A percentile compares a stretch with the other conserved stretches of the same genome.
These are phyloP conservation scores for Ganoderma multipileum DNA, from an alignment of 1,284 basidiomycete genomes.

Conservation along the genomic window DNA sequence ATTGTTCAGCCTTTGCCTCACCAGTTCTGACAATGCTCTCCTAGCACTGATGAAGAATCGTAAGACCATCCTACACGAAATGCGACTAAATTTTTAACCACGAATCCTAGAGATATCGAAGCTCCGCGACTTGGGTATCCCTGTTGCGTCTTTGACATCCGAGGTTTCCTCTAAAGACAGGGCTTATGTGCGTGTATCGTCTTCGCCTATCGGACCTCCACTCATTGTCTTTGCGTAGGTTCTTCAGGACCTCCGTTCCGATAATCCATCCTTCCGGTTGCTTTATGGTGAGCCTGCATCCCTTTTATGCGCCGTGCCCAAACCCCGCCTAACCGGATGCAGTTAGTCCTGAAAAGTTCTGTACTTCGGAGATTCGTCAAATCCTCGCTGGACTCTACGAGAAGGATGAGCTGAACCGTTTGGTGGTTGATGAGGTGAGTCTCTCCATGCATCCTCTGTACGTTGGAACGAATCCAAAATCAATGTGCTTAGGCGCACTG, in stretches of 20 bases:
- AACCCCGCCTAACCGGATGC: neutral
- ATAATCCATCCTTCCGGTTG: slow-evolving; percentile 65
- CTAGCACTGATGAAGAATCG: slow-evolving; percentile 89
- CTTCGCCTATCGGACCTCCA: neutral
- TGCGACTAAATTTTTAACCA: neutral
- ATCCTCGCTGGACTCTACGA: slow-evolving; percentile 59
- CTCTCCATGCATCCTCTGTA: neutral
- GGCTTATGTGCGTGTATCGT: slow-evolving; percentile 47
- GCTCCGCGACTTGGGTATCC: slow-evolving; percentile 60
- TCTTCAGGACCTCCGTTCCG: slow-evolving; percentile 64
- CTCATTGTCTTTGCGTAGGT: slow-evolving; percentile 52
- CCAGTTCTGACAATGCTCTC: neutral
- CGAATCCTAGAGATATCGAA: slow-evolving; percentile 68
- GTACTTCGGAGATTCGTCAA: slow-evolving; percentile 57
- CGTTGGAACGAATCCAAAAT: neutral
- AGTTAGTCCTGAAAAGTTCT: slow-evolving; percentile 82
- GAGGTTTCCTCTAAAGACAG: slow-evolving; percentile 58
- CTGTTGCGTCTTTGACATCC: slow-evolving; percentile 72
- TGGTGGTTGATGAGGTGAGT: slow-evolving; percentile 82
- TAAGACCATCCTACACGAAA: slow-evolving; percentile 39
- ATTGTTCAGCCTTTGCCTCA: slow-evolving; percentile 2
- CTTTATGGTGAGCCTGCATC: slow-evolving; percentile 67
- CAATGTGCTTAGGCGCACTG: slow-evolving; percentile 80
- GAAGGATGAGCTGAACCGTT: slow-evolving; percentile 65
- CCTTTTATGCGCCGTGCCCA: neutral